Conservation (phyloP, 208 protist species). For the Strigomonas culicis region DNA sequence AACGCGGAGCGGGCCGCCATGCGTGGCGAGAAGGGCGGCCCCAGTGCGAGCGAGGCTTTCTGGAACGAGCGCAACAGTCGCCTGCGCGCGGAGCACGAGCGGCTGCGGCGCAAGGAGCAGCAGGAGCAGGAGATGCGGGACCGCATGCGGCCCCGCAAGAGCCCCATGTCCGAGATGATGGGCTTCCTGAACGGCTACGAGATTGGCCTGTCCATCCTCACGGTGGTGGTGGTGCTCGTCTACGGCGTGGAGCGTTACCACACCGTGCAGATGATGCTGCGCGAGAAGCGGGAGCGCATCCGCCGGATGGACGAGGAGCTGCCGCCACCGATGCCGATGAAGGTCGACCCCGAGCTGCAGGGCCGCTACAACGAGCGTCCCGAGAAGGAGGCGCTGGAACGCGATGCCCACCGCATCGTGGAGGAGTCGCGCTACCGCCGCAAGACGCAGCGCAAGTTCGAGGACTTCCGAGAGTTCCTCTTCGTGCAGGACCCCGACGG, state of each 20-base stretch:
- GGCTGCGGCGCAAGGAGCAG: conserved; percentile 30
- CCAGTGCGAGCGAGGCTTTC: conserved; percentile 31
- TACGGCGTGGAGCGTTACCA: conserved; percentile 52
- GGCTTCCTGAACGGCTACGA: conserved; percentile 40
- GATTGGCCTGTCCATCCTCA: conserved; percentile 40
- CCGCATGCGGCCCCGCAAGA: conserved; percentile 15
- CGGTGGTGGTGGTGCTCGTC: conserved; percentile 33
- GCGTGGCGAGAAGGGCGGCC: background rate
- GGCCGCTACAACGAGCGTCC: conserved; percentile 37
- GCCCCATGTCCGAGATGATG: conserved; percentile 19
- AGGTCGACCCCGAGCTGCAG: conserved; percentile 37
- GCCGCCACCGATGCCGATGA: conserved; percentile 59
- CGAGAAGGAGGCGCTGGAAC: conserved; percentile 28
- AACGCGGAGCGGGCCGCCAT: background rate
- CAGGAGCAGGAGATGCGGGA: conserved; percentile 18
- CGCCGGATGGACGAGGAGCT: conserved; percentile 70
- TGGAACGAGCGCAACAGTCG: conserved; percentile 36
- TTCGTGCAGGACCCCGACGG: conserved; percentile 73
- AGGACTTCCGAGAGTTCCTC: conserved; percentile 78
- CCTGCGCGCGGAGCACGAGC: conserved; percentile 8
- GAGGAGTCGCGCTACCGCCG: conserved; percentile 52
- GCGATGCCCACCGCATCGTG: conserved; percentile 42
- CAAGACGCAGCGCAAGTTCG: conserved; percentile 66
- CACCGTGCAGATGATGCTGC: conserved; percentile 43
- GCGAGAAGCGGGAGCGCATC: conserved; percentile 34